Percentiles rank a stretch among this genome's conserved stretches.
Evolutionary conservation across 805 yeast genomes (phyloP).

Genomic region (Lachancea meyersii): DNA sequence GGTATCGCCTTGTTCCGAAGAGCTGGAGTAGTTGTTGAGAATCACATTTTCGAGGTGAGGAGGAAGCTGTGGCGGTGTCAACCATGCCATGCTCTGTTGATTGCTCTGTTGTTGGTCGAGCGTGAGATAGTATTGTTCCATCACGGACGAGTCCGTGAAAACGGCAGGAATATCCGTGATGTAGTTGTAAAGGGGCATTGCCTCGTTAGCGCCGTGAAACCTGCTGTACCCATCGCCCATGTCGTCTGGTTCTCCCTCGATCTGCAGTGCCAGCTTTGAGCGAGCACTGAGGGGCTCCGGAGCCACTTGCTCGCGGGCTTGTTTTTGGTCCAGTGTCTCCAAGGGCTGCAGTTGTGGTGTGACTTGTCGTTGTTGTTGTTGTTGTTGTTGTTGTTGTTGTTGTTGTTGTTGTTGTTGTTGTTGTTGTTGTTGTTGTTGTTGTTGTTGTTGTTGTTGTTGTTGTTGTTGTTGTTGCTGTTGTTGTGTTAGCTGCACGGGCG

Average conservation of each 20-base stretch:
- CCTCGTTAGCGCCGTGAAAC: constrained; percentile 56
- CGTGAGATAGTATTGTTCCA: constrained; percentile 79
- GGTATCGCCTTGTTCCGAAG: constrained; percentile 23
- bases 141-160: constrained; percentile 76
- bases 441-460: constrained; percentile 8
- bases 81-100: constrained; percentile 51
- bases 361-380: too few relatives aligned
- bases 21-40: constrained; percentile 56
- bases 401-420: constrained; percentile 9
- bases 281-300: constrained; percentile 33
- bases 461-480: constrained; percentile 8
- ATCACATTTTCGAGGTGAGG: constrained; percentile 95
- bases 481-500: constrained; percentile 4
- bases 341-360: constrained; percentile 1
- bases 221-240: constrained; percentile 78
- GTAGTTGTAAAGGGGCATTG: constrained; percentile 34
- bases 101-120: constrained; percentile 61
- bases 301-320: not conserved
- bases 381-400: constrained; percentile 9
- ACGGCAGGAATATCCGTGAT: constrained; percentile 73
- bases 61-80: constrained; percentile 94
- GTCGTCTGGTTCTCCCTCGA: constrained; percentile 44
- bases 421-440: constrained; percentile 10
- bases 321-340: constrained; percentile 1
- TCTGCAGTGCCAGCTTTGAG: constrained; percentile 45